Evolutionary conservation across 148 eudicot species (phyloP).

Genomic region (Drosera capensis): DNA sequence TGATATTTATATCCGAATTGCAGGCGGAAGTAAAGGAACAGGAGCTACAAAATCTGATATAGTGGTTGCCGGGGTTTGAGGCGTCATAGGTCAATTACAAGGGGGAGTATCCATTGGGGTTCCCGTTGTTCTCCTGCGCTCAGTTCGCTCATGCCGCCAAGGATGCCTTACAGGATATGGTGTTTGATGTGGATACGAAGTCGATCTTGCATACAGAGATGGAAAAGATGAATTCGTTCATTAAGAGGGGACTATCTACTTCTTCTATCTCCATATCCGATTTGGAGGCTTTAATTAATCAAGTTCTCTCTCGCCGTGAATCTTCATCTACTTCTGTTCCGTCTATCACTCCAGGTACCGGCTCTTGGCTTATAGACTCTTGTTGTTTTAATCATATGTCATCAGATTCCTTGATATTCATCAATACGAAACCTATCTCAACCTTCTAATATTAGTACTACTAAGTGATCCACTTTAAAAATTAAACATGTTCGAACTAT

Average conservation of each 20-base stretch:
- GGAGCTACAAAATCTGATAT: slow-evolving; percentile 60
- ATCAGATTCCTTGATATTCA: too few relatives aligned
- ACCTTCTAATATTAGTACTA: too few relatives aligned
- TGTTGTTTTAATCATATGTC: too few relatives aligned
- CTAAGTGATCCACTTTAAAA: too few relatives aligned
- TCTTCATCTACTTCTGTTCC: too few relatives aligned
- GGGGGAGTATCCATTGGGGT: slow-evolving; percentile 86
- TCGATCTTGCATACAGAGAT: slow-evolving; percentile 83
- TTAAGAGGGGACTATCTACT: slow-evolving; percentile 59
- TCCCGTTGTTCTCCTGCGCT: slow-evolving; percentile 59
- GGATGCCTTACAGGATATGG: slow-evolving; percentile 86
- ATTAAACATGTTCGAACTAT: too few relatives aligned
- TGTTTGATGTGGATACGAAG: slow-evolving; percentile 72
- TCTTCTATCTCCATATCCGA: too few relatives aligned
- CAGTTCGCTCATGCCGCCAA: slow-evolving; percentile 77
- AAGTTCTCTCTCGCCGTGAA: too few relatives aligned
- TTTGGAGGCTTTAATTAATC: too few relatives aligned
- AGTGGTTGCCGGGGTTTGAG: slow-evolving; percentile 95
- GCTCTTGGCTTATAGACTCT: too few relatives aligned
- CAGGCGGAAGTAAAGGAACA: slow-evolving; percentile 94
- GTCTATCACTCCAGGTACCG: too few relatives aligned
- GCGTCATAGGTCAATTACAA: slow-evolving; percentile 94
- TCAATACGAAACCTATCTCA: too few relatives aligned
- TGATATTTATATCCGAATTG: slow-evolving; percentile 75
- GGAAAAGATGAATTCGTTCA: slow-evolving; percentile 93